Conservation (phyloP, 768 basidiomycete genomes). For the Pholiota conissans region DNA sequence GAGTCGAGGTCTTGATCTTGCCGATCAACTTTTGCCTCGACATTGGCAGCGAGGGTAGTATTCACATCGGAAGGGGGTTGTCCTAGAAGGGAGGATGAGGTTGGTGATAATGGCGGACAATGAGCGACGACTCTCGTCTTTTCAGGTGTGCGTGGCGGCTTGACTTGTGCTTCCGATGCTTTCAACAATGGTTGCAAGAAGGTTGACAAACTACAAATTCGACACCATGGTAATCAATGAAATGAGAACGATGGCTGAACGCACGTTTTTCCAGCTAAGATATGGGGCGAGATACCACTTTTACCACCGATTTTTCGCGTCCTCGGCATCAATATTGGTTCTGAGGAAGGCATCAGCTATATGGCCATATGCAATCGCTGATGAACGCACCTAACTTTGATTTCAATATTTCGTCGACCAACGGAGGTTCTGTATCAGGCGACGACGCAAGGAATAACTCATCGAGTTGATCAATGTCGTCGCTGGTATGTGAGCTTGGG, state of each 20-base stretch:
- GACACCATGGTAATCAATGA: not conserved
- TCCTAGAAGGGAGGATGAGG: constrained; percentile 21
- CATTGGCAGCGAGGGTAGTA: not conserved
- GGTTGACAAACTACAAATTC: constrained; percentile 30
- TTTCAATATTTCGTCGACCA: constrained; percentile 36
- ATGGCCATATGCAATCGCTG: not conserved
- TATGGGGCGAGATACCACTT: constrained; percentile 25
- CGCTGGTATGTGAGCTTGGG: constrained; percentile 37
- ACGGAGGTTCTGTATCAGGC: constrained; percentile 44
- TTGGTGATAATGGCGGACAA: constrained; percentile 4
- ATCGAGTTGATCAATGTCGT: constrained; percentile 49
- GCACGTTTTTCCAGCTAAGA: constrained; percentile 29
- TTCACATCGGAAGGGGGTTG: constrained; percentile 22
- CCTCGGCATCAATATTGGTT: constrained; percentile 55
- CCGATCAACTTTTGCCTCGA: not conserved
- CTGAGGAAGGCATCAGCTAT: constrained; percentile 16
- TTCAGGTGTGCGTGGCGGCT: not conserved
- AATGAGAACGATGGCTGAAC: not conserved
- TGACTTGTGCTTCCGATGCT: no score
- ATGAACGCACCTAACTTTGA: constrained; percentile 48
- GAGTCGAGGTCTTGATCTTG: constrained; percentile 24
- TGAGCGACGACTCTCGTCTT: not conserved
- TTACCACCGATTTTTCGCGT: constrained; percentile 45
- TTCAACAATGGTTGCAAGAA: constrained; percentile 38
- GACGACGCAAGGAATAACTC: constrained; percentile 52